Conservation (phyloP, 1,284 basidiomycete genomes). For the Ceratobasidium sp. region DNA sequence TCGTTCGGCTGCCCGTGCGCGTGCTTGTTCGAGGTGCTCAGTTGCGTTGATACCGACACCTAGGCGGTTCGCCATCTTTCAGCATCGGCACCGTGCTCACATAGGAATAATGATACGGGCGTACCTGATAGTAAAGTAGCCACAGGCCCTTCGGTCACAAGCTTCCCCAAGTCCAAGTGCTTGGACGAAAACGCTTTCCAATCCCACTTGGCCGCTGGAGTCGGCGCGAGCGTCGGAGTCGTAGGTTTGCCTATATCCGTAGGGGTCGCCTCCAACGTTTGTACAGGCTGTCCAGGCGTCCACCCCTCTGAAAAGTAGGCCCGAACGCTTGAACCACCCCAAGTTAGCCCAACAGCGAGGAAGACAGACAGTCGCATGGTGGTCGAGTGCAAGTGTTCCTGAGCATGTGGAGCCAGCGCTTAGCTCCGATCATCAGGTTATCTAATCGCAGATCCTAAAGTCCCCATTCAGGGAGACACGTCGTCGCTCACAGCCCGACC, state of each 20-base stretch:
- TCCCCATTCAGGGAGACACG: constrained; percentile 18
- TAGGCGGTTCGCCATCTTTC: constrained; percentile 9
- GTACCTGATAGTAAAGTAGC: constrained; percentile 59
- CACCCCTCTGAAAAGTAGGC: constrained; percentile 83
- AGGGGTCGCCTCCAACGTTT: constrained; percentile 52
- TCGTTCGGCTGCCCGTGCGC: constrained; percentile 53
- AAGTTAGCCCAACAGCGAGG: constrained; percentile 51
- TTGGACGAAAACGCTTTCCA: constrained; percentile 47
- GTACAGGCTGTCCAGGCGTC: constrained; percentile 70
- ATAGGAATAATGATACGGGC: neutral
- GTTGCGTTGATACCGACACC: constrained; percentile 72
- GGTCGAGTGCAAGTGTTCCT: constrained; percentile 53
- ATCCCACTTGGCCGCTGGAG: constrained; percentile 45
- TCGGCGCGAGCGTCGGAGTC: constrained; percentile 48
- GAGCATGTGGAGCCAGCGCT: constrained; percentile 40
- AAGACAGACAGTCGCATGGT: constrained; percentile 20
- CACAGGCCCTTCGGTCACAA: constrained; percentile 65
- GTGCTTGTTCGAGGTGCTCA: constrained; percentile 62
- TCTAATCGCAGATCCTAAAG: neutral
- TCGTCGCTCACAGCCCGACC: constrained; percentile 22
- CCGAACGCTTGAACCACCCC: constrained; percentile 50
- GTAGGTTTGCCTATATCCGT: constrained; percentile 49
- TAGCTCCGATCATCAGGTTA: constrained; percentile 9
- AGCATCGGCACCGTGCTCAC: neutral
- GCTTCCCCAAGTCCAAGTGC: constrained; percentile 59